These are phyloP conservation scores for Eutreptiella sp. DNA, from an alignment of 208 protist species.

Conservation along the genomic window DNA sequence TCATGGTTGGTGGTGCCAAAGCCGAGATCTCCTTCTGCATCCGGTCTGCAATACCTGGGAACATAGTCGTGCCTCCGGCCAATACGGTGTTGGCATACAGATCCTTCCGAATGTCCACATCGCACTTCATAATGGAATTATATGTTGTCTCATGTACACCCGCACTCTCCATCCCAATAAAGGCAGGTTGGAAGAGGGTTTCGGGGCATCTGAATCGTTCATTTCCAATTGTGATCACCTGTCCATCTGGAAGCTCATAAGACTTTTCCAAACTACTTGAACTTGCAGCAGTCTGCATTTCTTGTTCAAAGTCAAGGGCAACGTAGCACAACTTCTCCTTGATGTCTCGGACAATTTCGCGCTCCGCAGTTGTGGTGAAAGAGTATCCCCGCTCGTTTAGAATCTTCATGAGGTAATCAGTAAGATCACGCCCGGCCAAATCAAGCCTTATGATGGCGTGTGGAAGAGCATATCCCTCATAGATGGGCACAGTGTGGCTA, in stretches of 20 bases:
- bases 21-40: constrained; percentile 89
- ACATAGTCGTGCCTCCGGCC: constrained; percentile 92
- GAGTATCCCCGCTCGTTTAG: constrained; percentile 87
- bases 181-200: constrained; percentile 88
- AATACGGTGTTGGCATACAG: constrained; percentile 92
- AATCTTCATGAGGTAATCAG: constrained; percentile 87
- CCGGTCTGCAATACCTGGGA: constrained; percentile 91
- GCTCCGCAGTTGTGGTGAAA: constrained; percentile 90
- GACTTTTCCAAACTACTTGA: constrained; percentile 64
- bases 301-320: constrained; percentile 88
- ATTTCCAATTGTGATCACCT: constrained; percentile 70
- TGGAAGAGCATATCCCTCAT: constrained; percentile 79
- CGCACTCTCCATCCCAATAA: constrained; percentile 85
- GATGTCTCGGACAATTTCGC: constrained; percentile 91
- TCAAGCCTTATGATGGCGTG: constrained; percentile 75
- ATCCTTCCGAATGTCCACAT: constrained; percentile 86
- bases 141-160: constrained; percentile 93
- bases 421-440: constrained; percentile 86
- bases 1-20: constrained; percentile 87
- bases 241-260: constrained; percentile 87
- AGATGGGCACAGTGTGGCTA: constrained; percentile 83
- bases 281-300: constrained; percentile 81
- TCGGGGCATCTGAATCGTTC: constrained; percentile 88
- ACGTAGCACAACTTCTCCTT: constrained; percentile 89
- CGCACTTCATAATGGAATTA: constrained; percentile 94